Conservation (phyloP, 345 rosid species). For the Camelina neglecta region DNA sequence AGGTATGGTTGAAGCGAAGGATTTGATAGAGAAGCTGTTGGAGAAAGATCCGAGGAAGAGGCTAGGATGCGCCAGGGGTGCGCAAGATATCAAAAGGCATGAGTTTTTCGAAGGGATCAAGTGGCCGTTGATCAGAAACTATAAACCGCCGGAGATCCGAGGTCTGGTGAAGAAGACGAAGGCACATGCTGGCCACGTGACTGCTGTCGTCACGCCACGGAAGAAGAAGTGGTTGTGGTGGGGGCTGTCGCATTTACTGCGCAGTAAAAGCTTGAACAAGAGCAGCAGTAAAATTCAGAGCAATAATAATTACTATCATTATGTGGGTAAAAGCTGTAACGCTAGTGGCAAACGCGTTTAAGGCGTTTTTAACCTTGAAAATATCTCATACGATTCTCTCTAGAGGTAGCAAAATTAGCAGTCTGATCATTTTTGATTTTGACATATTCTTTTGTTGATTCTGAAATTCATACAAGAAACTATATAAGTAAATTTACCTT, state of each 20-base stretch:
- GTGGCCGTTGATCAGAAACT: conserved; percentile 82
- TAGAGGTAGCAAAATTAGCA: background rate
- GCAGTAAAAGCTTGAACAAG: conserved; percentile 29
- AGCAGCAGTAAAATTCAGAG: conserved; percentile 40
- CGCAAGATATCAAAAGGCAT: conserved; percentile 79
- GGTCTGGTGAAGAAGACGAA: conserved; percentile 55
- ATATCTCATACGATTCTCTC: too few species aligned
- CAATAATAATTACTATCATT: conserved; percentile 50
- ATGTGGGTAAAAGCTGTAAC: conserved; percentile 44
- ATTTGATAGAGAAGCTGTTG: conserved; percentile 70
- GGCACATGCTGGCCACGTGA: conserved; percentile 49
- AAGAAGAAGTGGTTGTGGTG: conserved; percentile 55
- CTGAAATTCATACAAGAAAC: conserved; percentile 14
- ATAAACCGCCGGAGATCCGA: conserved; percentile 71
- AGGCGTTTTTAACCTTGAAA: conserved; percentile 10
- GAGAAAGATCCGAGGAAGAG: conserved; percentile 72
- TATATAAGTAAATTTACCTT: background rate
- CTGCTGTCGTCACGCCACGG: conserved; percentile 39
- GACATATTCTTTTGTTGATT: conserved; percentile 13
- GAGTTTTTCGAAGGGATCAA: conserved; percentile 69
- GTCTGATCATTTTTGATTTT: conserved; percentile 11
- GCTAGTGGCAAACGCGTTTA: conserved; percentile 35
- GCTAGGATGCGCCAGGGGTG: conserved; percentile 82
- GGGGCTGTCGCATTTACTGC: conserved; percentile 45
- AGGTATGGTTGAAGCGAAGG: conserved; percentile 61